A percentile compares a stretch with the other conserved stretches of the same genome.
These are phyloP conservation scores for Starmerella vaccinii DNA, from an alignment of 805 yeast species.

Conservation along the genomic window DNA sequence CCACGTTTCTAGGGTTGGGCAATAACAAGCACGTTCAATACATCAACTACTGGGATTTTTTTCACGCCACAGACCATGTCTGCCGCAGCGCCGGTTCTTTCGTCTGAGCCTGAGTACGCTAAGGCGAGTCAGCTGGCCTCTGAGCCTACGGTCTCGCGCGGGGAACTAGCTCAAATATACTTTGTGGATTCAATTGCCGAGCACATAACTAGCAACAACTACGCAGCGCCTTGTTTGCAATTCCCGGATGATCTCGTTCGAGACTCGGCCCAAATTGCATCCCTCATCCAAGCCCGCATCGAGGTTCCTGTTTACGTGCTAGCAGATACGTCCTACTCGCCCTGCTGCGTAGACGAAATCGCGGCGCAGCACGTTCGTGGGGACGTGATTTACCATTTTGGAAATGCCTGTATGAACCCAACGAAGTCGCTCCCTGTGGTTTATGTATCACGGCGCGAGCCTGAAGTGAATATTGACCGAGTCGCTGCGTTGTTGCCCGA, in stretches of 20 bases:
- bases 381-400: slow-evolving; percentile 82
- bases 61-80: slow-evolving; percentile 14
- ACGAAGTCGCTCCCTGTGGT: slow-evolving; percentile 62
- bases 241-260: slow-evolving; percentile 75
- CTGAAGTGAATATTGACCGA: slow-evolving; percentile 34
- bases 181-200: slow-evolving; percentile 40
- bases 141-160: slow-evolving; percentile 23
- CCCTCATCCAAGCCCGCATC: slow-evolving; percentile 24
- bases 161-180: slow-evolving; percentile 43
- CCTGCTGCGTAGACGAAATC: slow-evolving; percentile 94
- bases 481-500: slow-evolving; percentile 27
- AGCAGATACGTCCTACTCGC: slow-evolving; percentile 91
- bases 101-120: slow-evolving; percentile 60
- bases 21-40: neutral
- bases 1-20: slow-evolving; percentile 5
- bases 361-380: slow-evolving; percentile 89
- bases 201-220: slow-evolving; percentile 35
- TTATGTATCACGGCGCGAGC: slow-evolving; percentile 58
- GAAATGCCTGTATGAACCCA: slow-evolving; percentile 85
- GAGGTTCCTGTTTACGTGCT: slow-evolving; percentile 52
- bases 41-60: neutral
- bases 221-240: slow-evolving; percentile 61
- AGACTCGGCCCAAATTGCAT: slow-evolving; percentile 66
- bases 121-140: slow-evolving; percentile 31
- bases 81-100: slow-evolving; percentile 55